Percentiles rank a stretch among this genome's conserved stretches.
Evolutionary conservation across 352 stramenopile genomes (phyloP).

Genomic region (Globisporangium canariense): DNA sequence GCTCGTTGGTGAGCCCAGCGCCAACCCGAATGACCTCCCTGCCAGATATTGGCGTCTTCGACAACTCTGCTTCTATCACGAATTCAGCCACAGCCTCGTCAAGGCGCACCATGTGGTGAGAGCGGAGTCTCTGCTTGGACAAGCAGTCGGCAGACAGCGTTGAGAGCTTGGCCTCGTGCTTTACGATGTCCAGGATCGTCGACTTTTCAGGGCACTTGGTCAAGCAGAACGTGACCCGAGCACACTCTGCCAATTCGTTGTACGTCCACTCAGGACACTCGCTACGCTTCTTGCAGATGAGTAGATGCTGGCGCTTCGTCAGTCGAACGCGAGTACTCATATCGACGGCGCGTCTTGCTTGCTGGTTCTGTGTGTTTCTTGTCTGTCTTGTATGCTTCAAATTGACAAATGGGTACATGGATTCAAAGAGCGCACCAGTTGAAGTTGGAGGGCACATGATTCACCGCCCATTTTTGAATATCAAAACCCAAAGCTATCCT

Average conservation of each 20-base stretch:
- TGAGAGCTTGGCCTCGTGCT: neutral
- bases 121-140: neutral
- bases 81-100: neutral
- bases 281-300: neutral
- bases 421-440: neutral
- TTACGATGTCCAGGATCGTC: neutral
- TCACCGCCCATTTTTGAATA: neutral
- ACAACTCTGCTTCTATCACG: neutral
- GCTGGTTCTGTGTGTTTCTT: no score
- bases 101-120: neutral
- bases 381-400: no score
- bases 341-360: no score
- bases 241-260: neutral
- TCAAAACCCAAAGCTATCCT: neutral
- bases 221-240: neutral
- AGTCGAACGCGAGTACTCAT: neutral
- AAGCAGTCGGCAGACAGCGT: neutral
- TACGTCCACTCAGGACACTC: neutral
- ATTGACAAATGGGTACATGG: no score
- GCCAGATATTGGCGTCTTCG: neutral
- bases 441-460: neutral
- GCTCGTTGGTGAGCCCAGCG: neutral
- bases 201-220: neutral
- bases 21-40: neutral
- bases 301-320: neutral